Percentiles rank a stretch among this genome's conserved stretches.
Evolutionary conservation across 2,329 filamentous ascomycete genomes (phyloP).

Genomic region (Hortaea sp.): DNA sequence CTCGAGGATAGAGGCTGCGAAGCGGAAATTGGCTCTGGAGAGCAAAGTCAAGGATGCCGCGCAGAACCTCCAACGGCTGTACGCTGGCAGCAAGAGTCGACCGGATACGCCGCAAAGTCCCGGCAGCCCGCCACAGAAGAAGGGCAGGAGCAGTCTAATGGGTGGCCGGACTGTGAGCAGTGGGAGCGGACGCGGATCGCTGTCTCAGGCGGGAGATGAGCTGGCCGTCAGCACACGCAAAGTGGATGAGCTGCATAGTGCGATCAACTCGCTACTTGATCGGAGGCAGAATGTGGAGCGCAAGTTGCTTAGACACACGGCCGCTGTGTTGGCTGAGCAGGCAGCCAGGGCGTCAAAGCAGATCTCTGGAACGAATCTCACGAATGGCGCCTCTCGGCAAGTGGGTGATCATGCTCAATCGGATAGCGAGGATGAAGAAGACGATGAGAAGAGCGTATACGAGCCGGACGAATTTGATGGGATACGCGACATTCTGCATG

Average conservation of each 20-base stretch:
- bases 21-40: slow-evolving; percentile 77
- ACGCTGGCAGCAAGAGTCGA: slow-evolving; percentile 45
- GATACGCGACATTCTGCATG: slow-evolving; percentile 23
- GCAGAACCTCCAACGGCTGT: slow-evolving; percentile 71
- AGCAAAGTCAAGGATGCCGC: slow-evolving; percentile 92
- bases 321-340: slow-evolving; percentile 83
- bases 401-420: not conserved
- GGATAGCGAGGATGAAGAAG: slow-evolving; percentile 7
- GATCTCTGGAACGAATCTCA: slow-evolving; percentile 2
- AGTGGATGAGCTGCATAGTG: slow-evolving; percentile 74
- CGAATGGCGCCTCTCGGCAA: not conserved
- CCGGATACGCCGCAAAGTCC: slow-evolving; percentile 33
- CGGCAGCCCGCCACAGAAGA: slow-evolving; percentile 33
- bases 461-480: slow-evolving; percentile 46
- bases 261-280: slow-evolving; percentile 72
- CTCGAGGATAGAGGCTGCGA: slow-evolving; percentile 70
- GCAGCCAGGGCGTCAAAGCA: slow-evolving; percentile 7
- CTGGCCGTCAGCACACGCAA: slow-evolving; percentile 63
- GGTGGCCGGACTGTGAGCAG: slow-evolving; percentile 23
- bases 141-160: slow-evolving; percentile 40
- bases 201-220: slow-evolving; percentile 59
- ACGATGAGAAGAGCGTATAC: slow-evolving; percentile 14
- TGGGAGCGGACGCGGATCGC: slow-evolving; percentile 26
- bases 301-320: slow-evolving; percentile 77
- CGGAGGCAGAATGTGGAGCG: slow-evolving; percentile 63